Percentiles rank a stretch among this genome's conserved stretches.
These are phyloP conservation scores for Fusarium hainanense DNA, from an alignment of 2,329 filamentous ascomycete species.

Conservation along the genomic window DNA sequence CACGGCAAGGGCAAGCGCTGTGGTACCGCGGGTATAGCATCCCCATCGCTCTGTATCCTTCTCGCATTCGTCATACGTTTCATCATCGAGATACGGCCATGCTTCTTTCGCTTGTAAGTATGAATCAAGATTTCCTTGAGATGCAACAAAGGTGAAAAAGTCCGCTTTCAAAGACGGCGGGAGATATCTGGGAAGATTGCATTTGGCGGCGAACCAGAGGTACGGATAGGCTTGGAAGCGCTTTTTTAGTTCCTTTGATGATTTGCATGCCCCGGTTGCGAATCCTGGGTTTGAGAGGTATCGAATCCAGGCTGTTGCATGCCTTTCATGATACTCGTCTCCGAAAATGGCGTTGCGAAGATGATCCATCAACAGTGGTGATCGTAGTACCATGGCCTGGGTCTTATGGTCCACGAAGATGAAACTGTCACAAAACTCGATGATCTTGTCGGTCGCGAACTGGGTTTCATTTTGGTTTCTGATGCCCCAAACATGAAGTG, in stretches of 20 bases:
- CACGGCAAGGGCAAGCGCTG: constrained; percentile 2
- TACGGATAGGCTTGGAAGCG: not conserved
- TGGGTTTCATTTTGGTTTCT: not conserved
- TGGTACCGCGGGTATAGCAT: not conserved
- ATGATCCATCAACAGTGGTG: not conserved
- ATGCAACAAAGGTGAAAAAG: not conserved
- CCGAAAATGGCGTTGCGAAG: not conserved
- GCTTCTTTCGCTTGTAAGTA: constrained; percentile 3
- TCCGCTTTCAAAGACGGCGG: not conserved
- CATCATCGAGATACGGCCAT: not conserved
- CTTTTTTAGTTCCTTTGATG: not conserved
- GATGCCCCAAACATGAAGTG: not conserved
- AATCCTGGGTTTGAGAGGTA: not conserved
- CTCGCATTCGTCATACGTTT: constrained; percentile 6
- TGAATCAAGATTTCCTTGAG: not conserved
- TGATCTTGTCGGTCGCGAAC: not conserved
- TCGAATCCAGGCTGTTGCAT: not conserved
- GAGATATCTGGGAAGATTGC: fast-evolving
- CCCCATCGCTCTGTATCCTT: not conserved
- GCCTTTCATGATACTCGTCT: not conserved
- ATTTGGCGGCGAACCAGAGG: constrained; percentile 7
- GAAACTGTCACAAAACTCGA: not conserved
- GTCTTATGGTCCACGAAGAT: too few species aligned
- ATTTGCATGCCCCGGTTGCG: not conserved
- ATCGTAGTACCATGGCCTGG: not conserved